These are phyloP conservation scores for Monosporascus sp. DNA, from an alignment of 2,329 filamentous ascomycete species.

Conservation along the genomic window DNA sequence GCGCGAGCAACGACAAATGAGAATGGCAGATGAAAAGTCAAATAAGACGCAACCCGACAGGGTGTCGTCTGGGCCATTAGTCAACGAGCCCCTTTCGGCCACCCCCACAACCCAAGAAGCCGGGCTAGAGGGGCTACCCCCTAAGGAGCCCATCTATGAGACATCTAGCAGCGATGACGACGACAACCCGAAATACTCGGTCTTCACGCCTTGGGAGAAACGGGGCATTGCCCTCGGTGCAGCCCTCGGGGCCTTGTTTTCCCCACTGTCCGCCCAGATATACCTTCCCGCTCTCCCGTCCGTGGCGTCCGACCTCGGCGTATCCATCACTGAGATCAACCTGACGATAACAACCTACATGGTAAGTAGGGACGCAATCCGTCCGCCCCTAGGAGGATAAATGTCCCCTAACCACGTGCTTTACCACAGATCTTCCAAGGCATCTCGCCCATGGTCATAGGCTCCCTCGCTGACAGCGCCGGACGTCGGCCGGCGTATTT, in stretches of 20 bases:
- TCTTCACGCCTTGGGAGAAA: constrained; percentile 25
- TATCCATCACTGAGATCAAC: constrained; percentile 30
- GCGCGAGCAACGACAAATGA: neutral
- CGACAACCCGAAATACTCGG: constrained; percentile 9
- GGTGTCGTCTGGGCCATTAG: neutral
- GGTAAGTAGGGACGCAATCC: constrained; percentile 12
- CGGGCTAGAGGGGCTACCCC: neutral
- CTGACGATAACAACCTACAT: constrained; percentile 30
- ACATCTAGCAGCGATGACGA: neutral
- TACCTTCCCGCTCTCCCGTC: constrained; percentile 40
- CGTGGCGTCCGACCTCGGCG: constrained; percentile 33
- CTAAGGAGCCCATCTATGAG: neutral
- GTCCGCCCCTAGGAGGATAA: too few relatives aligned
- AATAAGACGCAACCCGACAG: too few relatives aligned
- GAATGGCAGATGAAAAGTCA: neutral
- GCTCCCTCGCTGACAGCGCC: constrained; percentile 41
- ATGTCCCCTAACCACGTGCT: constrained; percentile 14
- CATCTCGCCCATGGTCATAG: constrained; percentile 45
- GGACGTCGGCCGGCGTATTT: constrained; percentile 44
- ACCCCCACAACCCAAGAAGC: neutral
- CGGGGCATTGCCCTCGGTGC: constrained; percentile 23
- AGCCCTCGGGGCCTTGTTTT: constrained; percentile 26
- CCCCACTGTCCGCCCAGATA: constrained; percentile 31
- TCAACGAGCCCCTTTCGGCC: neutral
- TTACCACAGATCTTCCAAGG: constrained; percentile 46